Conservation (phyloP, 768 basidiomycete species). For the Saitozyma sp. region DNA sequence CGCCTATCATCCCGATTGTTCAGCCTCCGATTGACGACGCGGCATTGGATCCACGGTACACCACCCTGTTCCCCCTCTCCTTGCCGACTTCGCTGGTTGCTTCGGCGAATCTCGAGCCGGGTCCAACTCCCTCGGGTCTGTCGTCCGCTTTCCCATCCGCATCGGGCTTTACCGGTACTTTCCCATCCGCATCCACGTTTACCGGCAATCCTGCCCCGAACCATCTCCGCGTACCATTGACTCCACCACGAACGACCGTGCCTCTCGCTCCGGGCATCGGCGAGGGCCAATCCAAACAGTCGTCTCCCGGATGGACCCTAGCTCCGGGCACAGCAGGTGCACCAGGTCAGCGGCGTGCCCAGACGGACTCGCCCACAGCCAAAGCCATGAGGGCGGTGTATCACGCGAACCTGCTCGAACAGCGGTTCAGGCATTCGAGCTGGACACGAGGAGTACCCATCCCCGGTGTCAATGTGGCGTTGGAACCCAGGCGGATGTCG, state of each 20-base stretch:
- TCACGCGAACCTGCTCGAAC: slow-evolving; percentile 29
- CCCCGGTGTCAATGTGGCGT: slow-evolving; percentile 5
- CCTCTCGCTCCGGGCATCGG: background rate
- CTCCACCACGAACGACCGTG: background rate
- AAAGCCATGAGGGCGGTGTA: slow-evolving; percentile 41
- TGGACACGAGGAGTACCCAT: slow-evolving; percentile 8
- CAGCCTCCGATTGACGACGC: slow-evolving; percentile 43
- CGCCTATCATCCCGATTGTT: slow-evolving; percentile 11
- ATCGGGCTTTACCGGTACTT: background rate
- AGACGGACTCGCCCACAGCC: slow-evolving; percentile 17
- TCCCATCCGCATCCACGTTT: background rate
- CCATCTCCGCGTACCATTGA: background rate
- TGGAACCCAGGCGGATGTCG: slow-evolving; percentile 8
- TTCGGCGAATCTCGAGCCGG: slow-evolving; percentile 15
- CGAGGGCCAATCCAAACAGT: background rate
- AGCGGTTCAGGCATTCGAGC: slow-evolving; percentile 7
- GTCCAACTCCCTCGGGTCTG: slow-evolving; percentile 6
- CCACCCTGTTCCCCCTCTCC: slow-evolving; percentile 62
- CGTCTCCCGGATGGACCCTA: background rate
- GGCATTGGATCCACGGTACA: slow-evolving; percentile 55
- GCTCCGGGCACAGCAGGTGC: background rate
- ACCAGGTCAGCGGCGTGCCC: background rate
- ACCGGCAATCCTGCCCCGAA: background rate
- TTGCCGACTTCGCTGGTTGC: slow-evolving; percentile 56
- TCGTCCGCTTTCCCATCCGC: background rate